These are phyloP conservation scores for Closterium sp. DNA, from an alignment of 139 green algal species.

Conservation along the genomic window DNA sequence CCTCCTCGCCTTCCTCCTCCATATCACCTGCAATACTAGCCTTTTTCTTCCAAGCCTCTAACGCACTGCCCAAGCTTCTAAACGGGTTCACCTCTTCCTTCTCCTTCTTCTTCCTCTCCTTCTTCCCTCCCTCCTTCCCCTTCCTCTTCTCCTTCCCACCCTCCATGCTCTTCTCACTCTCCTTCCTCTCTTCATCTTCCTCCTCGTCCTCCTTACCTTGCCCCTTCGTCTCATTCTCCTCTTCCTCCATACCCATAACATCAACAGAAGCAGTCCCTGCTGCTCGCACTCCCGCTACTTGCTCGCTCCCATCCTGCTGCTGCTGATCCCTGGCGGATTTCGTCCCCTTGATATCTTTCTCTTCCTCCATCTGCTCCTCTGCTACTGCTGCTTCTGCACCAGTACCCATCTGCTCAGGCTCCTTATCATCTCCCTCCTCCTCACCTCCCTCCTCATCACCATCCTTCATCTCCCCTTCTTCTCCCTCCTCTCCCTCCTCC, in stretches of 20 bases:
- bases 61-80: constrained; percentile 43
- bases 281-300: constrained; percentile 14
- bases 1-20: constrained; percentile 42
- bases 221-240: constrained; percentile 35
- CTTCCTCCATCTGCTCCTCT: constrained; percentile 38
- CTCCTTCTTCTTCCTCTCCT: constrained; percentile 36
- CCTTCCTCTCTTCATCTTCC: constrained; percentile 28
- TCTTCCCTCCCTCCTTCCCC: constrained; percentile 27
- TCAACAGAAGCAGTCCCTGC: not conserved
- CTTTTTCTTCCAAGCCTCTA: constrained; percentile 51
- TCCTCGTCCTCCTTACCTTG: constrained; percentile 42
- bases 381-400: constrained; percentile 38
- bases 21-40: constrained; percentile 36
- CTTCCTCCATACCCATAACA: constrained; percentile 22
- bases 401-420: not conserved
- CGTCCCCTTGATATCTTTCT: constrained; percentile 8
- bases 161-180: constrained; percentile 18
- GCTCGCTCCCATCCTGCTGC: not conserved
- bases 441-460: constrained; percentile 39
- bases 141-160: constrained; percentile 32
- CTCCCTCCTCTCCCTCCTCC: constrained; percentile 36
- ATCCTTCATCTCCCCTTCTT: constrained; percentile 19
- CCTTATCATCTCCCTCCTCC: constrained; percentile 25
- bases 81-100: constrained; percentile 48
- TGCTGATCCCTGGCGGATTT: not conserved